Conservation (phyloP, 2,329 filamentous ascomycete genomes). For the Xylariomycetidae sp. region DNA sequence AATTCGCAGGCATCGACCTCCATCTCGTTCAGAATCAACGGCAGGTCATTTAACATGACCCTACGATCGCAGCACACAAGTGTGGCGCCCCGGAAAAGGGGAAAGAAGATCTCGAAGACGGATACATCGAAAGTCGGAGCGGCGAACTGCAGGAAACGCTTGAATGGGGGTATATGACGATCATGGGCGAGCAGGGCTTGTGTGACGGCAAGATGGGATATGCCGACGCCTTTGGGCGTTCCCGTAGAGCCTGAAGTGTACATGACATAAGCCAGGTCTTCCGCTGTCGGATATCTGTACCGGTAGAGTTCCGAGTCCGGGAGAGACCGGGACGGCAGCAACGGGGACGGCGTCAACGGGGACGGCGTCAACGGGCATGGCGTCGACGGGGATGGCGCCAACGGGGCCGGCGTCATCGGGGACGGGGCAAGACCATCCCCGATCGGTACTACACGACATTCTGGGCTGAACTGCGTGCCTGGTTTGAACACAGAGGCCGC, state of each 20-base stretch:
- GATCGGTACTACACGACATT: conserved; percentile 31
- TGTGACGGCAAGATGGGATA: conserved; percentile 74
- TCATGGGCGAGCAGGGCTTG: conserved; percentile 82
- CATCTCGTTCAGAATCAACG: conserved; percentile 57
- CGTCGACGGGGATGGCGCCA: too few species aligned
- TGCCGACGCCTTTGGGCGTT: conserved; percentile 76
- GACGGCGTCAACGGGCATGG: too few species aligned
- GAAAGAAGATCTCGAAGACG: conserved; percentile 92
- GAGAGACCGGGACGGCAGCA: neutral
- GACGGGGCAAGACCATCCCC: conserved; percentile 15
- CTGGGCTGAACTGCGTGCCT: conserved; percentile 15
- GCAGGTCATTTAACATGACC: conserved; percentile 69
- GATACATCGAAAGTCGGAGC: conserved; percentile 92
- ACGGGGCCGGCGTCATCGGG: too few species aligned
- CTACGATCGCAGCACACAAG: conserved; percentile 65
- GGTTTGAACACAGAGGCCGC: conserved; percentile 34
- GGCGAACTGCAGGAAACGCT: conserved; percentile 83
- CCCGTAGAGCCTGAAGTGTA: conserved; percentile 91
- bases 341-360: too few species aligned
- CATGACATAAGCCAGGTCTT: conserved; percentile 75
- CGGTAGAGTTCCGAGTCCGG: neutral
- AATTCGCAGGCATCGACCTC: conserved; percentile 79
- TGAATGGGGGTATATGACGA: conserved; percentile 67
- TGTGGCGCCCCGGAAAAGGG: conserved; percentile 66
- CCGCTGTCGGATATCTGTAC: conserved; percentile 9